Percentiles rank a stretch among this genome's conserved stretches.
These are phyloP conservation scores for Cercospora sp. DNA, from an alignment of 2,329 filamentous ascomycete species.

Conservation along the genomic window DNA sequence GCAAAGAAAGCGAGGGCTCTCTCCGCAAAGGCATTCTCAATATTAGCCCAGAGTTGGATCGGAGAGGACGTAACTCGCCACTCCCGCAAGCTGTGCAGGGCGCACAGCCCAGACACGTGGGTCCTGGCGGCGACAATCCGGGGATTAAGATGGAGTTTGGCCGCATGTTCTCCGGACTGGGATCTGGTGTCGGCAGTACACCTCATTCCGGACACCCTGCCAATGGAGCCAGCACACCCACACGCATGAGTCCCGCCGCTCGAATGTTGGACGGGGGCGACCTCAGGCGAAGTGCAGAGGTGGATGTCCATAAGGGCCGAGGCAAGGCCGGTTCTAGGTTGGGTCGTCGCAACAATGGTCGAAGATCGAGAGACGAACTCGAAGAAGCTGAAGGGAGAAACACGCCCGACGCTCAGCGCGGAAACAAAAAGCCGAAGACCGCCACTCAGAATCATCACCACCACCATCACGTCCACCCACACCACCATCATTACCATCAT, in stretches of 20 bases:
- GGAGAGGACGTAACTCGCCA: constrained; percentile 81
- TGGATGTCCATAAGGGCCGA: constrained; percentile 38
- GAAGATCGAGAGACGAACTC: constrained; percentile 78
- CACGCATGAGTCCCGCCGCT: constrained; percentile 39
- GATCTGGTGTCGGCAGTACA: constrained; percentile 62
- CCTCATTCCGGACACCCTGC: constrained; percentile 48
- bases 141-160: constrained; percentile 94
- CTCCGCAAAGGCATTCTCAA: constrained; percentile 65
- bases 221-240: constrained; percentile 57
- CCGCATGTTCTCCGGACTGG: constrained; percentile 93
- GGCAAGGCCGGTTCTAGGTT: constrained; percentile 43
- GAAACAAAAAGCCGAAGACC: constrained; percentile 61
- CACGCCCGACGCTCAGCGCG: constrained; percentile 53
- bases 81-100: constrained; percentile 92
- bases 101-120: constrained; percentile 76
- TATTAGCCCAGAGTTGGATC: constrained; percentile 70
- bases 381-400: constrained; percentile 53
- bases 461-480: constrained; percentile 56
- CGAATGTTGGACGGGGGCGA: constrained; percentile 35
- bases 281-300: constrained; percentile 27
- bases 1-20: constrained; percentile 44
- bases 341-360: constrained; percentile 53
- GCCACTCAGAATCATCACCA: constrained; percentile 53
- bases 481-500: constrained; percentile 42
- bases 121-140: constrained; percentile 72